Conservation (phyloP, 1,284 basidiomycete species). For the Malassezia japonica region DNA sequence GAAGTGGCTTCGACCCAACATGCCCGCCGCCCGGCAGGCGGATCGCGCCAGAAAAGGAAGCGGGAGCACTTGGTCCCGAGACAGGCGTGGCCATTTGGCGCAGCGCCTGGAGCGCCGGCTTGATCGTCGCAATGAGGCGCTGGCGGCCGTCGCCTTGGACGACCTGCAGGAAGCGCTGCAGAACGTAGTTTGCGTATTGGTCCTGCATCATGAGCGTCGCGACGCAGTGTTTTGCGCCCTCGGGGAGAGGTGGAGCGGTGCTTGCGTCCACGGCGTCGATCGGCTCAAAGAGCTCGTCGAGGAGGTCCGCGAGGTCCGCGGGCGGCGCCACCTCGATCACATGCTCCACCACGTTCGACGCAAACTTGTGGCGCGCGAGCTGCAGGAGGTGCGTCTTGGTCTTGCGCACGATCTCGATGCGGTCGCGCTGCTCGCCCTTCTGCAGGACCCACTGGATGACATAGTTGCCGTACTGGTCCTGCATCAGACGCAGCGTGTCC, state of each 20-base stretch:
- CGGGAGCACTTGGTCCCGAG: background rate
- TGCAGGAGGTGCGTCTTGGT: constrained; percentile 69
- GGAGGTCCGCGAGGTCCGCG: constrained; percentile 60
- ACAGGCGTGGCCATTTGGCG: constrained; percentile 10
- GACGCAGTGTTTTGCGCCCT: constrained; percentile 9
- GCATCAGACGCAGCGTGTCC: constrained; percentile 52
- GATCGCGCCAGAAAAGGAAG: constrained; percentile 3
- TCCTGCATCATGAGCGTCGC: constrained; percentile 68
- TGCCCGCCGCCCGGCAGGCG: constrained; percentile 14
- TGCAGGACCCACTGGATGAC: constrained; percentile 89
- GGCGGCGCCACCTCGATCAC: constrained; percentile 63
- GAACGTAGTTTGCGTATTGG: constrained; percentile 61
- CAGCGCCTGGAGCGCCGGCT: constrained; percentile 21
- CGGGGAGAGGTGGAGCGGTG: background rate
- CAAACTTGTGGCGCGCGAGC: constrained; percentile 70
- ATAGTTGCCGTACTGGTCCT: constrained; percentile 61
- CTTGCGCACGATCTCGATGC: constrained; percentile 60
- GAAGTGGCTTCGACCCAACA: constrained; percentile 23
- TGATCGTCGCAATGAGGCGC: constrained; percentile 21
- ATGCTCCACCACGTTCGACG: constrained; percentile 93
- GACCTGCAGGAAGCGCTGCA: constrained; percentile 44
- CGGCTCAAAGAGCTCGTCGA: constrained; percentile 68
- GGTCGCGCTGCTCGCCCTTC: constrained; percentile 64
- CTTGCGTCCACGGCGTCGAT: constrained; percentile 1
- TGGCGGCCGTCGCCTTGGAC: constrained; percentile 23